A percentile compares a stretch with the other conserved stretches of the same genome.
Conservation (phyloP, 176 grass and related monocot genomes). For the Alopecurus myosuroides region DNA sequence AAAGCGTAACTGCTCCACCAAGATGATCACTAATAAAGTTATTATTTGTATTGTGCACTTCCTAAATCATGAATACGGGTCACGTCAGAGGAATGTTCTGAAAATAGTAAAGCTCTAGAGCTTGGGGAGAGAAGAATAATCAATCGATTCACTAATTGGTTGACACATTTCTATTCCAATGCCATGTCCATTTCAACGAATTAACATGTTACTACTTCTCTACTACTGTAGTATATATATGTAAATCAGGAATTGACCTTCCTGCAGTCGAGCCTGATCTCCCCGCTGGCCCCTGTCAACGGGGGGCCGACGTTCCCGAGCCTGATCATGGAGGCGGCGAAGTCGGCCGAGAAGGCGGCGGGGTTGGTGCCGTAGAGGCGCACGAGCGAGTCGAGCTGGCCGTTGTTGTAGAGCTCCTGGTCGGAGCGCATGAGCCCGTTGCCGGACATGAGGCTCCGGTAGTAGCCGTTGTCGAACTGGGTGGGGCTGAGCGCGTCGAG, state of each 20-base stretch:
- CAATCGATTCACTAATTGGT: neutral
- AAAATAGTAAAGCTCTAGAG: too few relatives aligned
- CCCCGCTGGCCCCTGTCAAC: slow-evolving; percentile 42
- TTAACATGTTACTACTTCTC: neutral
- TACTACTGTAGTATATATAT: neutral
- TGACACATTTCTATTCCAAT: neutral
- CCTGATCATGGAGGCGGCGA: slow-evolving; percentile 56
- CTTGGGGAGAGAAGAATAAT: neutral
- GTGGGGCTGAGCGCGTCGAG: slow-evolving; percentile 52
- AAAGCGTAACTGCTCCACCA: neutral
- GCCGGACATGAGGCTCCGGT: slow-evolving; percentile 43
- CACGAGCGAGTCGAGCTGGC: slow-evolving; percentile 41
- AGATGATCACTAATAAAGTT: neutral
- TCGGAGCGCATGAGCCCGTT: slow-evolving; percentile 74
- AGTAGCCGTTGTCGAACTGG: slow-evolving; percentile 73
- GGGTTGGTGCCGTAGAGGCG: slow-evolving; percentile 49
- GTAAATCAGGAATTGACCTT: slow-evolving; percentile 39
- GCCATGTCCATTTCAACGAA: neutral
- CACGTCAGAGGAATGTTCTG: too few relatives aligned
- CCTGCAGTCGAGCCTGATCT: slow-evolving; percentile 79
- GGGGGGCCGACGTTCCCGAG: slow-evolving; percentile 57
- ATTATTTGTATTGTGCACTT: neutral
- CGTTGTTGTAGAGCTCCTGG: slow-evolving; percentile 82
- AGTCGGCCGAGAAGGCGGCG: slow-evolving; percentile 44
- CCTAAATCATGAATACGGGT: neutral